These are phyloP conservation scores for Solanum commersonii DNA, from an alignment of 257 asterid species.

Conservation along the genomic window DNA sequence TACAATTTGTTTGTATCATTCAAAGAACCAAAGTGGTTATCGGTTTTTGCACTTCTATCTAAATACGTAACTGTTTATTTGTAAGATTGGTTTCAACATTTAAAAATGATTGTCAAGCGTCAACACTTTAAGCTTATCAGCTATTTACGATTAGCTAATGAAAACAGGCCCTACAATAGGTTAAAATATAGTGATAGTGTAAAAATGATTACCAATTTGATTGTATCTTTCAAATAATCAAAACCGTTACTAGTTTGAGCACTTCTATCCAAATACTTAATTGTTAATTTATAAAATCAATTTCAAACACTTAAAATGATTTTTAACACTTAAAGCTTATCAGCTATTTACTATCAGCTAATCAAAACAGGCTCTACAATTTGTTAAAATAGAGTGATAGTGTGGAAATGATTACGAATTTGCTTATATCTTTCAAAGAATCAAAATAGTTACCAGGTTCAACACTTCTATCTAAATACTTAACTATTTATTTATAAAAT, in stretches of 20 bases:
- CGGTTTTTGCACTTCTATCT: too few relatives aligned
- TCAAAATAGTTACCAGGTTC: neutral
- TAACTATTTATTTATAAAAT: neutral
- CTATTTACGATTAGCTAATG: too few relatives aligned
- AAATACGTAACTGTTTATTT: too few relatives aligned
- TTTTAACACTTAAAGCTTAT: neutral
- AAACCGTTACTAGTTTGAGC: neutral
- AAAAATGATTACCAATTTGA: slow-evolving; percentile 8
- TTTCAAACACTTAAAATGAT: too few relatives aligned
- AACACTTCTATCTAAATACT: neutral
- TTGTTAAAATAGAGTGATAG: neutral
- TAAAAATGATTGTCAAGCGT: too few relatives aligned
- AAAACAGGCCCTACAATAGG: neutral
- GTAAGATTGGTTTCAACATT: too few relatives aligned
- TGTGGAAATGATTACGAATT: neutral
- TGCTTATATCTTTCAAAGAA: slow-evolving; percentile 17
- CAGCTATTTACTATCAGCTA: neutral
- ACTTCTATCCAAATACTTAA: neutral
- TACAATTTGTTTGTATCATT: too few relatives aligned
- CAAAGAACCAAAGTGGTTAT: too few relatives aligned
- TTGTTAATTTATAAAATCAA: neutral
- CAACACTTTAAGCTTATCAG: neutral
- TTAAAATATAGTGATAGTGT: neutral
- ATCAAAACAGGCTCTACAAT: neutral
- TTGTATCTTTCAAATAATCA: slow-evolving; percentile 19